Percentiles rank a stretch among this genome's conserved stretches.
phyloP scores from a whole-genome alignment of 176 grass and related monocot genomes.

The Juncus effusus region DNA sequence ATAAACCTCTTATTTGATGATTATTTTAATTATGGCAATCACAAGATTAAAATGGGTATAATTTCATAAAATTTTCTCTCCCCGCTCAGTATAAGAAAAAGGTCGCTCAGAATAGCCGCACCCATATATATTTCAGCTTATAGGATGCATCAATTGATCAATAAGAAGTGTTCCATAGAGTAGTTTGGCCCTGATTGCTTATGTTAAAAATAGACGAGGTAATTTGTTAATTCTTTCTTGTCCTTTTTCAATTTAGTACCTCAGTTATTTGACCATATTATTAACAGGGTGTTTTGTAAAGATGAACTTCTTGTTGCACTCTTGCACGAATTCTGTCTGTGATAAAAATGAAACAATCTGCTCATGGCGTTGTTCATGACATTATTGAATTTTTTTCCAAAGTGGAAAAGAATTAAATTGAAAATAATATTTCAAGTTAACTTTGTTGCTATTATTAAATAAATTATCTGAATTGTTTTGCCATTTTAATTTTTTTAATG shows the following conservation, averaged over 20 bases:
- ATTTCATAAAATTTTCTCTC: no score
- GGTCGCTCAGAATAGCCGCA: no score
- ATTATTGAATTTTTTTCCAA: conserved; percentile 77
- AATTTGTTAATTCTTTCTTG: conserved; percentile 18
- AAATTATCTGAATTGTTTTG: no score
- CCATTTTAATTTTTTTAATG: no score
- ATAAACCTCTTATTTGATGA: no score
- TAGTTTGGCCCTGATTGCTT: conserved; percentile 75
- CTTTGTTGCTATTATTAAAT: no score
- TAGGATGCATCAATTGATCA: conserved; percentile 88
- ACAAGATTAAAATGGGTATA: no score
- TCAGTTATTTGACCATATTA: conserved; percentile 12
- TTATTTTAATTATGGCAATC: no score
- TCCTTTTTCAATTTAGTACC: background rate
- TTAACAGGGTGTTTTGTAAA: conserved; percentile 32
- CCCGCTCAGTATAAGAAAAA: no score
- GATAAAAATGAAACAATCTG: conserved; percentile 97
- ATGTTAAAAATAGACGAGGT: conserved; percentile 92
- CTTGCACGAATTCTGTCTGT: conserved; percentile 68
- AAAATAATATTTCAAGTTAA: conserved; percentile 75
- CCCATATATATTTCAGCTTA: no score
- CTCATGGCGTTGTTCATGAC: conserved; percentile 84
- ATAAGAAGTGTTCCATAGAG: conserved; percentile 79
- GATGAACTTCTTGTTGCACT: conserved; percentile 67
- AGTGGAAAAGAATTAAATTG: conserved; percentile 79